These are phyloP conservation scores for Erodium maritimum DNA, from an alignment of 345 rosid genomes.

Conservation along the genomic window DNA sequence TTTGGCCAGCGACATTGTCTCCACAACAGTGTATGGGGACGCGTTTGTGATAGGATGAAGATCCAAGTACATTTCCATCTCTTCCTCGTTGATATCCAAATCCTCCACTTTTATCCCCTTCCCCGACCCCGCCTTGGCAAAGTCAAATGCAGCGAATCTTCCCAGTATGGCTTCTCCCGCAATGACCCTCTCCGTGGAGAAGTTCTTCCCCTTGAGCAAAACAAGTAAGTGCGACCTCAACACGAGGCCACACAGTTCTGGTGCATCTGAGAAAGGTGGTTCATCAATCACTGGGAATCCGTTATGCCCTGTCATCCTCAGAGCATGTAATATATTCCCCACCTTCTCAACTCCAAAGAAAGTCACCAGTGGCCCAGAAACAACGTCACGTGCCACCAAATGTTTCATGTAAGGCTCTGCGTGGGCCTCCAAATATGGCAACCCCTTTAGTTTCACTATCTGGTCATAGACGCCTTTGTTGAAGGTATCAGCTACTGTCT, in stretches of 20 bases:
- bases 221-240: conserved; percentile 58
- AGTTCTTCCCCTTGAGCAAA: conserved; percentile 35
- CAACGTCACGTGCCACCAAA: conserved; percentile 48
- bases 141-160: conserved; percentile 36
- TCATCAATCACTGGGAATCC: conserved; percentile 64
- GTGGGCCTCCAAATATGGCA: conserved; percentile 60
- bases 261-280: conserved; percentile 44
- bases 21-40: conserved; percentile 54
- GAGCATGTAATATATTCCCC: conserved; percentile 33
- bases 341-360: conserved; percentile 52
- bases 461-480: conserved; percentile 60
- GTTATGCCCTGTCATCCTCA: conserved; percentile 43
- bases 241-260: conserved; percentile 51
- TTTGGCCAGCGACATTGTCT: conserved; percentile 63
- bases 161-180: conserved; percentile 21
- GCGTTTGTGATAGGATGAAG: conserved; percentile 52
- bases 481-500: conserved; percentile 49
- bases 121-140: conserved; percentile 62
- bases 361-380: conserved; percentile 41
- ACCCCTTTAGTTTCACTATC: conserved; percentile 51
- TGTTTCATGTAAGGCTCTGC: conserved; percentile 62
- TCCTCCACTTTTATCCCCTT: conserved; percentile 52
- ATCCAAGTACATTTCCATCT: conserved; percentile 54
- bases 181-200: conserved; percentile 26
- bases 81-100: conserved; percentile 37